Conservation (phyloP, 257 asterid genomes). For the Jacaranda mimosifolia region DNA sequence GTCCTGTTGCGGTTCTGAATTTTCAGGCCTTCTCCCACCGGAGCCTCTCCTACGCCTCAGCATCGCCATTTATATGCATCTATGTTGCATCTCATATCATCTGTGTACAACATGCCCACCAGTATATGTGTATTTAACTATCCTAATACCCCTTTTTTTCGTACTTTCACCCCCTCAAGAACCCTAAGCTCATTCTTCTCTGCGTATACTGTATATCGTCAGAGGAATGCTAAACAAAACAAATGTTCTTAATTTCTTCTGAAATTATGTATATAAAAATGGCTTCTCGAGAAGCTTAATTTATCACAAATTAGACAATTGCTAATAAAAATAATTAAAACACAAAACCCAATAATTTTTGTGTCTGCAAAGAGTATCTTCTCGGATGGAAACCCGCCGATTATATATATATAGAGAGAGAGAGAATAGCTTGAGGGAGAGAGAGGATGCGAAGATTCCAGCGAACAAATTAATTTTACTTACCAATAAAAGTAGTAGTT, state of each 20-base stretch:
- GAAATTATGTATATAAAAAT: not conserved
- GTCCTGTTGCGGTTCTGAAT: conserved; percentile 31
- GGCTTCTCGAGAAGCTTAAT: not conserved
- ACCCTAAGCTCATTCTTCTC: conserved; percentile 18
- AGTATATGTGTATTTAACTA: not conserved
- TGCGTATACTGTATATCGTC: not conserved
- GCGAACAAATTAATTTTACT: not conserved
- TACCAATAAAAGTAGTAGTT: no score
- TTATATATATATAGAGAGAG: not conserved
- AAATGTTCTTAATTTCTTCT: not conserved
- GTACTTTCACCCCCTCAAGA: not conserved
- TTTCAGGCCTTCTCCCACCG: conserved; percentile 39
- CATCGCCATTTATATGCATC: conserved; percentile 30
- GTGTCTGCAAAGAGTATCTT: not conserved
- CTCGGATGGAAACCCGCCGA: not conserved
- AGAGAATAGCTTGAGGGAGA: not conserved
- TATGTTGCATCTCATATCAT: not conserved
- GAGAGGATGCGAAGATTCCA: conserved; percentile 12
- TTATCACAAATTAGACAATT: not conserved
- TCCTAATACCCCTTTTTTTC: not conserved
- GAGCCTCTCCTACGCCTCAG: conserved; percentile 52
- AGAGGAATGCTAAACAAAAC: no score
- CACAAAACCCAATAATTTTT: not conserved
- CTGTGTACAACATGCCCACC: conserved; percentile 34
- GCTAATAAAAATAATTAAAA: not conserved